These are phyloP conservation scores for Malus orientalis DNA, from an alignment of 306 rosid species.

Conservation along the genomic window DNA sequence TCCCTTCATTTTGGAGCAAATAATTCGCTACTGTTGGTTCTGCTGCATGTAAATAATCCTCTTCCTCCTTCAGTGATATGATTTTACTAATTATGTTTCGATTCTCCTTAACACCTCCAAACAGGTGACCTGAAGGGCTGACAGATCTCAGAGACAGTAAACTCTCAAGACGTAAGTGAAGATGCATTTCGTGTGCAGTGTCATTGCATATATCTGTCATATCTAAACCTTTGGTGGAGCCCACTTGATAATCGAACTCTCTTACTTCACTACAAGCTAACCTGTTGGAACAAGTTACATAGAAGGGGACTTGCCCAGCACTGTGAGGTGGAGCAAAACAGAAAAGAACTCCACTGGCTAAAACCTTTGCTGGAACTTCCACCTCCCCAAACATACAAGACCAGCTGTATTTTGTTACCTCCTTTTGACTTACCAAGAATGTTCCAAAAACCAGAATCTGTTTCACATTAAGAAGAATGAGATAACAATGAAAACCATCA, in stretches of 20 bases:
- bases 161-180: constrained; percentile 43
- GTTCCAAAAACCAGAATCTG: constrained; percentile 76
- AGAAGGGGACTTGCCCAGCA: constrained; percentile 70
- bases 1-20: constrained; percentile 32
- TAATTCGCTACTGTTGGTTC: constrained; percentile 17
- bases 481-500: neutral
- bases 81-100: constrained; percentile 42
- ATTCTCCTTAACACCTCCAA: constrained; percentile 39
- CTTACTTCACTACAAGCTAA: constrained; percentile 88
- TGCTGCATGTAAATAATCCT: constrained; percentile 32
- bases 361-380: constrained; percentile 74
- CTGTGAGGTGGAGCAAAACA: constrained; percentile 69
- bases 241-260: constrained; percentile 62
- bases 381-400: constrained; percentile 95
- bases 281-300: constrained; percentile 85
- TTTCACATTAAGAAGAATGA: constrained; percentile 11
- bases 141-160: constrained; percentile 44
- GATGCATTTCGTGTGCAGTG: constrained; percentile 32
- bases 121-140: constrained; percentile 29
- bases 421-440: constrained; percentile 46
- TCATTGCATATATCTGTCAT: constrained; percentile 24
- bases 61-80: constrained; percentile 63
- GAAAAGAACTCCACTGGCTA: constrained; percentile 70
- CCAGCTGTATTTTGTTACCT: constrained; percentile 45
- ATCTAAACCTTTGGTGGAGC: constrained; percentile 39